Evolutionary conservation across 2,329 filamentous ascomycete species (phyloP), one percentile per base, ranked within the genome.

Genomic region (Gaeumannomyces tritici): DNA sequence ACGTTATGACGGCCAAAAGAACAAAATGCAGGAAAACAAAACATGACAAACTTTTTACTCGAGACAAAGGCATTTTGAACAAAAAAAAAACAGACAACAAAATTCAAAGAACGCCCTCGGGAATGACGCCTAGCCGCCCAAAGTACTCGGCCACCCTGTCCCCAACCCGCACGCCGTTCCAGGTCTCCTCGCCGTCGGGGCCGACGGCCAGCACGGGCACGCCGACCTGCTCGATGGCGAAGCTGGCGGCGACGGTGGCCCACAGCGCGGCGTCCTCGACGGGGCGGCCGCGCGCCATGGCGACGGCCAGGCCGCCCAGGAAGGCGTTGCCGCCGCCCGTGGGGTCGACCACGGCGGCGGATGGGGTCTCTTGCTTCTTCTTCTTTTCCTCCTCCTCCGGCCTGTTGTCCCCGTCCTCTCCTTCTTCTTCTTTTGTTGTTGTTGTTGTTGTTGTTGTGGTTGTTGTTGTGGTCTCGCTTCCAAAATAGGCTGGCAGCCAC

Each of bases 141-240:
- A 78, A 72, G 64, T 85, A 86, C 60, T 81, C 79, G 11, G 73
- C 70, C 65, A 87, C 71, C 61, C 86, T 77, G 26, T 82, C 76
- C 6, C 79, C 72, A 5, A 87, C 82, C 28, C 70, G 70, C 7
- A 79, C 77, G 1, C 81, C 83, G 69, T 89, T 89, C 86, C 86
- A 89, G 24, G 76, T 81, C 73, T 89, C 86, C 27, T 69, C 67
- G 7, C 78, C 80, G 4, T 76, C 67, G 11, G 73, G 74, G 61
- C 79, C 74, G 59, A 70, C 69, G 2, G 72, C 76, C 15, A 92
- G 70, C 1, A 73, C 72, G 0, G 93, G 93, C 73, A 96, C 84
- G 0, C 95, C 93, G 61, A 96, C 87, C 73, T 99, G 95, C 75
- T 99, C 93, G 69, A 99, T 96, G 21, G 91, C 91, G 73, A 96